These are phyloP conservation scores for Curvularia sp. DNA, from an alignment of 2,329 filamentous ascomycete genomes.

Conservation along the genomic window DNA sequence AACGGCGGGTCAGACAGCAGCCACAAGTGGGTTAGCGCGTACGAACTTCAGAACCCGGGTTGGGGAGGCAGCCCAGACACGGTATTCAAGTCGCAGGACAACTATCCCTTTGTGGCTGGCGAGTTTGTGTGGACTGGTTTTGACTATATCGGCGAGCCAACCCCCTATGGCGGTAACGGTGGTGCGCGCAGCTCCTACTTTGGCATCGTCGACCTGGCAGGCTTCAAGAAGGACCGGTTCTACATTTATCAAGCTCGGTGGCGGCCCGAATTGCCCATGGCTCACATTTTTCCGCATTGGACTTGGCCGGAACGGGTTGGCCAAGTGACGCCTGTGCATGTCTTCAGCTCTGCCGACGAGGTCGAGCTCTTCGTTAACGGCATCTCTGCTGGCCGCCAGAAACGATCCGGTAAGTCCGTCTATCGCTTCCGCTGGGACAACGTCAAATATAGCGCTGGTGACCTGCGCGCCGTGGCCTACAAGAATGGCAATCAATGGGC, in stretches of 20 bases:
- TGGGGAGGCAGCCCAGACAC: too few relatives aligned
- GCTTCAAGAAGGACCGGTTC: slow-evolving; percentile 64
- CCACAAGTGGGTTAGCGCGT: too few relatives aligned
- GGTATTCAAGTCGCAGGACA: too few relatives aligned
- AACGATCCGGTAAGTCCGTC: slow-evolving; percentile 42
- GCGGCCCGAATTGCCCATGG: slow-evolving; percentile 56
- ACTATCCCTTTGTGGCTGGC: too few relatives aligned
- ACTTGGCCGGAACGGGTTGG: slow-evolving; percentile 60
- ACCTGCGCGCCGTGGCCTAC: slow-evolving; percentile 22
- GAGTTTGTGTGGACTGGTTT: too few relatives aligned
- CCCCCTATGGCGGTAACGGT: slow-evolving; percentile 51
- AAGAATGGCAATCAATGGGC: too few relatives aligned
- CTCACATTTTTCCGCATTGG: slow-evolving; percentile 64
- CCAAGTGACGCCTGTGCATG: slow-evolving; percentile 61
- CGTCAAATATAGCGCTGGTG: slow-evolving; percentile 57
- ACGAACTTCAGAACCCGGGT: too few relatives aligned
- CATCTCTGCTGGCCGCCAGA: slow-evolving; percentile 51
- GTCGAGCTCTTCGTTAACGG: slow-evolving; percentile 64
- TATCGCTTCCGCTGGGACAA: slow-evolving; percentile 64
- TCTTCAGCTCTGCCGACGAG: slow-evolving; percentile 60
- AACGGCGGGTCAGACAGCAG: too few relatives aligned
- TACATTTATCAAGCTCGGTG: slow-evolving; percentile 63
- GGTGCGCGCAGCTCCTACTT: slow-evolving; percentile 60
- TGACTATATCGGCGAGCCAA: slow-evolving; percentile 59
- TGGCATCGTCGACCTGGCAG: slow-evolving; percentile 64